Evolutionary conservation across 108 stramenopile species (phyloP), one percentile per base, ranked within the genome.

Genomic region (Cyclotella choctawhatcheeana): DNA sequence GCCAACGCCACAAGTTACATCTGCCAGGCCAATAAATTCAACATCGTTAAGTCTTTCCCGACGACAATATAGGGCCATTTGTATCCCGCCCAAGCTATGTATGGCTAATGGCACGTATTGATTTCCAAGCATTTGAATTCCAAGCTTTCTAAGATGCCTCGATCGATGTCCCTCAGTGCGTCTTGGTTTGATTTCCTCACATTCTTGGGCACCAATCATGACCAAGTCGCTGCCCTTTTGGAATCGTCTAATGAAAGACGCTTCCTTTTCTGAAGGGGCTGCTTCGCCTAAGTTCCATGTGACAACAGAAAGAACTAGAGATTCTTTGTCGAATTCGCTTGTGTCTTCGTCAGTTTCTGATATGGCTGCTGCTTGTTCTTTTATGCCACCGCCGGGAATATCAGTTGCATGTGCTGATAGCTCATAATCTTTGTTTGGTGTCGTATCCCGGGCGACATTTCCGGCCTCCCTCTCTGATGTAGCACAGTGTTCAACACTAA

Each of bases 1-100:
- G 4, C 95, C 95, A 50, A 96, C 89, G 0, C 95, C 95, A 70
- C 95, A 96, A 0, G 95, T 86, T 8, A 96, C 95, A 67, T 96
- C 95, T 12, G 86, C 86, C 62, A 96, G 73, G 12, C 80, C 73
- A 34, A 90, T 73, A 47, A 82, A 67, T 69, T 93, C 87, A 47
- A 96, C 74, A 32, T 96, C 85, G 30, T 80, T 72, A 62, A 93
- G 58, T 47, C 90, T 74, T 8, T 88, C 86, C 26, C 82, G 74
- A 61, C 86, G 89, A 44, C 89, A 89, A 72, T 87, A 92, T 20
- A 96, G 70, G 2, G 87, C 90, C 64, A 90, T 86, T 61, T 96
- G 95, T 54, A 96, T 88, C n/a, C 95, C 95, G 31, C 95, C 95
- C 26, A 96, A 71, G 44, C 84, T 76, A 50, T 96, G 95, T 29